A percentile compares a stretch with the other conserved stretches of the same genome.
These are phyloP conservation scores for Collybiopsis luxurians DNA, from an alignment of 768 basidiomycete genomes.

Conservation along the genomic window DNA sequence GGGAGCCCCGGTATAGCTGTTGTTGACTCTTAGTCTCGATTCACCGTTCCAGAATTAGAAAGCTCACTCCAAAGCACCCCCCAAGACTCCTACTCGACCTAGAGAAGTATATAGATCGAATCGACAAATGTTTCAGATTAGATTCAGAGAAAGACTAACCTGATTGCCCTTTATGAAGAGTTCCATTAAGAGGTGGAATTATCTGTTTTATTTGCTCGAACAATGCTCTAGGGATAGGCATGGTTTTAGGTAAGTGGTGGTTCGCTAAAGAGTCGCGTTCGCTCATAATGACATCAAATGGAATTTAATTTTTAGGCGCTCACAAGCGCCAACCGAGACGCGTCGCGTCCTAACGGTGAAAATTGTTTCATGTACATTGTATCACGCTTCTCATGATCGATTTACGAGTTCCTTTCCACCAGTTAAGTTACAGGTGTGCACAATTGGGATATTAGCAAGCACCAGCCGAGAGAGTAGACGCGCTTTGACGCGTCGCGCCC, in stretches of 20 bases:
- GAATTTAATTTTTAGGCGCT: background rate
- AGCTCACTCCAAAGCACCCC: conserved; percentile 86
- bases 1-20: conserved; percentile 94
- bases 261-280: too few species aligned
- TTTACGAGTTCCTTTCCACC: too few species aligned
- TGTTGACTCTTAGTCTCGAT: background rate
- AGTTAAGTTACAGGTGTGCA: too few species aligned
- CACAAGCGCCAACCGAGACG: too few species aligned
- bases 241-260: conserved; percentile 28
- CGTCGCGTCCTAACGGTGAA: too few species aligned
- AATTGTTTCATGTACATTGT: too few species aligned
- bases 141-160: conserved; percentile 39
- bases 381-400: too few species aligned
- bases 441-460: too few species aligned
- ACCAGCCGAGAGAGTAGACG: too few species aligned
- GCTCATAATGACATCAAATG: background rate
- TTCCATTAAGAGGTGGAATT: conserved; percentile 87
- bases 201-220: conserved; percentile 74
- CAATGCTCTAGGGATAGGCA: conserved; percentile 62
- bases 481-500: too few species aligned
- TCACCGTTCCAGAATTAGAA: background rate
- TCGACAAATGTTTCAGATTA: background rate
- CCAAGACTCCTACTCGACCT: conserved; percentile 92
- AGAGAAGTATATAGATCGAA: background rate
- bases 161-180: conserved; percentile 94